Percentiles rank a stretch among this genome's conserved stretches.
phyloP scores from a whole-genome alignment of 768 basidiomycete species.

The Daedalea quercina region DNA sequence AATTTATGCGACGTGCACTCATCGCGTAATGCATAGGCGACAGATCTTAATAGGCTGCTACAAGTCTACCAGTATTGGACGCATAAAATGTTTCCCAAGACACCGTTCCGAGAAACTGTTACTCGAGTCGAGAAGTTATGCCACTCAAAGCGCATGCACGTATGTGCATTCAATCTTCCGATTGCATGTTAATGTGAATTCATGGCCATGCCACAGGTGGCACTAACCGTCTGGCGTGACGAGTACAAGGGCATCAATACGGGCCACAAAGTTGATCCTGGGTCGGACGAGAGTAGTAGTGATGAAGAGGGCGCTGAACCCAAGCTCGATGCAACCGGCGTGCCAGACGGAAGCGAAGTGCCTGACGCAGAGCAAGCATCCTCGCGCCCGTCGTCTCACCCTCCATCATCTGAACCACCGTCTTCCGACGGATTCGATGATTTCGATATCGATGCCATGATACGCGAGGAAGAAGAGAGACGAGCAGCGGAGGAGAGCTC shows the following conservation, averaged over 20 bases:
- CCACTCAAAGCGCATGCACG: conserved; percentile 80
- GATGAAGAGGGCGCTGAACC: conserved; percentile 5
- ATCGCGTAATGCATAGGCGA: conserved; percentile 45
- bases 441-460: conserved; percentile 44
- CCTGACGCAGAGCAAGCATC: conserved; percentile 11
- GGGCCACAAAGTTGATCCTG: conserved; percentile 26
- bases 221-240: conserved; percentile 73
- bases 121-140: conserved; percentile 83
- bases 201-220: conserved; percentile 36
- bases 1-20: no score
- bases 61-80: conserved; percentile 93
- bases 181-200: not conserved
- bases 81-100: conserved; percentile 87
- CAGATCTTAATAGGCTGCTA: conserved; percentile 75
- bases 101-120: conserved; percentile 82
- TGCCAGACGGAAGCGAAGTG: not conserved
- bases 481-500: conserved; percentile 11
- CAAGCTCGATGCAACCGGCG: not conserved
- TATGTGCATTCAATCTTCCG: conserved; percentile 30
- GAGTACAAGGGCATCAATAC: conserved; percentile 45
- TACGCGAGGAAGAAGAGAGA: conserved; percentile 38
- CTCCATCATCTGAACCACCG: conserved; percentile 30
- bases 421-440: conserved; percentile 32
- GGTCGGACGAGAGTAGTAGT: conserved; percentile 18
- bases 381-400: conserved; percentile 34